Evolutionary conservation across 345 rosid species (phyloP), one percentile per base, ranked within the genome.

Genomic region (Turritis glabra): DNA sequence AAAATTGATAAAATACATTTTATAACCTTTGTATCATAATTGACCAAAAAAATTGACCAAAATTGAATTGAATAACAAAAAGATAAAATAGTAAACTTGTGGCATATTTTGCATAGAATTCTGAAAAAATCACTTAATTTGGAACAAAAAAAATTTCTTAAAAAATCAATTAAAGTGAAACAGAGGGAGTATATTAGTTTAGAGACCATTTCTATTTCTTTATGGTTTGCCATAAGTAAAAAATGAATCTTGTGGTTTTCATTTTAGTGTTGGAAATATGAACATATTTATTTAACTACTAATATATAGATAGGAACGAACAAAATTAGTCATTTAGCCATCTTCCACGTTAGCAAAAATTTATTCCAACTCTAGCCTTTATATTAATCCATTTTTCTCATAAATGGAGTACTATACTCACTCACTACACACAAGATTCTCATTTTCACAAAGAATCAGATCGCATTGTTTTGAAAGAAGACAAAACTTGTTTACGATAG

Each of bases 361-460:
- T 40, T 29, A 72, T 50, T 17, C 51, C 68, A 71, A 60, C 21
- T 47, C 21, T 50, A 60, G 32, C 54, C 50, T 48, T 59, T 59
- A 70, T 44, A 57, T 32, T 46, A 47, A 48, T 48, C 35, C 19
- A 71, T 8, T 72, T 54, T 23, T 18, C 56, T 38, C 52, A 71
- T 19, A 48, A 23, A 59, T n/a, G 18, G 19, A 23, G 51, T 37
- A 59, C 22, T 35, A 48, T 7, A 9, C 57, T 46, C 30, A 27
- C 26, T 13, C 18, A 21, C 41, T 72, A 26, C 43, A 71, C 63
- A 72, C 2, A 72, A 38, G 30, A 18, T 21, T 52, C 50, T 63
- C 32, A 29, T 19, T 32, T 50, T 41, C 44, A 51, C 54, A 73
- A 33, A 27, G 29, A 51, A 17, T 17, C 53, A 11, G 40, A 51